A percentile compares a stretch with the other conserved stretches of the same genome.
Conservation (phyloP, 129 eudicot species). For the Heracleum sosnowskyi region DNA sequence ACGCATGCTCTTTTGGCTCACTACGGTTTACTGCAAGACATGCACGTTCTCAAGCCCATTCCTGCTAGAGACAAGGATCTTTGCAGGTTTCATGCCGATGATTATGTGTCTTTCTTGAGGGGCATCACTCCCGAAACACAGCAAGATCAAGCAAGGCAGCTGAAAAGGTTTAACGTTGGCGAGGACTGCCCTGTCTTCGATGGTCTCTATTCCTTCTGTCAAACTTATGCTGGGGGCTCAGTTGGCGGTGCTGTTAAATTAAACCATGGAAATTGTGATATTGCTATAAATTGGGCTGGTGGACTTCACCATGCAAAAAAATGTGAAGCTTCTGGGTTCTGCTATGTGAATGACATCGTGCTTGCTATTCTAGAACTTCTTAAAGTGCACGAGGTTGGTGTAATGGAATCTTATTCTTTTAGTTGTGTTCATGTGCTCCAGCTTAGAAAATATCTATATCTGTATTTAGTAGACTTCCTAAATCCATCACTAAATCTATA, state of each 20-base stretch:
- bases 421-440: background rate
- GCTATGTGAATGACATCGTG: slow-evolving; percentile 73
- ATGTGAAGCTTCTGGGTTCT: slow-evolving; percentile 81
- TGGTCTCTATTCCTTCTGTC: slow-evolving; percentile 66
- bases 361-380: slow-evolving; percentile 67
- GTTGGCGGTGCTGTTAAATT: slow-evolving; percentile 71
- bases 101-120: slow-evolving; percentile 58
- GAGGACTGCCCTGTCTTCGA: slow-evolving; percentile 80
- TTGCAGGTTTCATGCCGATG: slow-evolving; percentile 74
- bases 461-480: background rate
- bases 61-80: slow-evolving; percentile 71
- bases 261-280: slow-evolving; percentile 55
- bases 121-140: slow-evolving; percentile 71
- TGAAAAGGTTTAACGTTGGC: slow-evolving; percentile 61
- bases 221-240: slow-evolving; percentile 75
- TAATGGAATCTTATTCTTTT: background rate
- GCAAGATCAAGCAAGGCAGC: slow-evolving; percentile 62
- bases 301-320: slow-evolving; percentile 82
- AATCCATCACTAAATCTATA: background rate
- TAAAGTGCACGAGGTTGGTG: slow-evolving; percentile 59
- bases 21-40: slow-evolving; percentile 58
- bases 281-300: slow-evolving; percentile 78
- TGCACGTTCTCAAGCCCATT: slow-evolving; percentile 62
- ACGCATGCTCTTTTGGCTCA: slow-evolving; percentile 71
- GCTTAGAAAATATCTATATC: background rate